Conservation (phyloP, 129 eudicot species). For the Lactuca saligna region DNA sequence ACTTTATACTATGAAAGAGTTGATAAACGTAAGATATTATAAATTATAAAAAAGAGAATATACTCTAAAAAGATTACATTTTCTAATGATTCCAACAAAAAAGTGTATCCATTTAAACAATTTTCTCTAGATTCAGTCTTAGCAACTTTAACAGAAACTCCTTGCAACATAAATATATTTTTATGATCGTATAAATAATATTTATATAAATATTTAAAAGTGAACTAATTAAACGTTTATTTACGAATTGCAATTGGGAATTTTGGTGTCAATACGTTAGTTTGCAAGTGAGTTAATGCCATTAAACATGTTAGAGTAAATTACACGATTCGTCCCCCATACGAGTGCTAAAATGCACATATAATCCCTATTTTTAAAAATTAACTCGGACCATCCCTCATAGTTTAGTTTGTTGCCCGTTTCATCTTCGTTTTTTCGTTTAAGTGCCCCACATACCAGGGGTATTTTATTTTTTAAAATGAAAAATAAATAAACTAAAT, state of each 20-base stretch:
- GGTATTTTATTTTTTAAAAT: no score
- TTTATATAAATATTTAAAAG: neutral
- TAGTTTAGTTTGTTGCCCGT: no score
- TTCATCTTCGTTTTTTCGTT: no score
- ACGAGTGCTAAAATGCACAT: no score
- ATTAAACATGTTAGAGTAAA: neutral
- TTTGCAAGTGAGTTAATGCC: conserved; percentile 62
- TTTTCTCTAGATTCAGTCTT: conserved; percentile 73
- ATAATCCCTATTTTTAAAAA: no score
- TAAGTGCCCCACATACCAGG: no score
- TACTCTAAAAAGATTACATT: conserved; percentile 45
- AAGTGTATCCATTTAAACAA: conserved; percentile 74
- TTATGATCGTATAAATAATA: conserved; percentile 6
- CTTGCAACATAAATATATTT: conserved; percentile 43
- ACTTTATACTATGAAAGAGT: no score
- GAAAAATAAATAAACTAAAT: no score
- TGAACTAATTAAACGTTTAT: conserved; percentile 26
- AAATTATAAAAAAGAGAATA: no score
- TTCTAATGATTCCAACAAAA: conserved; percentile 57
- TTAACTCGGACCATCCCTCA: no score
- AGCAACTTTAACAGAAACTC: conserved; percentile 49
- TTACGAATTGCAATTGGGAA: conserved; percentile 70
- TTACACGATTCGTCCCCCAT: no score
- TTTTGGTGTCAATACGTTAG: conserved; percentile 55
- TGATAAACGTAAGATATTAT: no score